Base-by-base conservation (phyloP, 2,329 filamentous ascomycete genomes). In the Curvularia hawaiiensis region DNA sequence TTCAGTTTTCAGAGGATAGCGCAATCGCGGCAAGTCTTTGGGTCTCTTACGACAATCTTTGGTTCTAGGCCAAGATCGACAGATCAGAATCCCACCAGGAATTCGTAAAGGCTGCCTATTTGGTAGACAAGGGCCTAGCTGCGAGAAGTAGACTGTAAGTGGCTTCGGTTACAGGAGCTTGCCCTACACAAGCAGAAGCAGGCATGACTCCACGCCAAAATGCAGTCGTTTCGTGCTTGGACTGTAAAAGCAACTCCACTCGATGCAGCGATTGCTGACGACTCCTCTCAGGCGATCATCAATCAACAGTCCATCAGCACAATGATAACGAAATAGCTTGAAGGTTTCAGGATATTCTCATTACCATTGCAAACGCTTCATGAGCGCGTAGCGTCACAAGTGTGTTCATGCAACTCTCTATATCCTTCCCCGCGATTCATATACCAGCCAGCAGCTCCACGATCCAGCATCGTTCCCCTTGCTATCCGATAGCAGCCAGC, bases 1-100 rank as follows among this genome's bases (percentile, higher is more conserved):
- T 63, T 52, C 50, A 55, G 55, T 33, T 30, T 18, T 16, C 14
- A 49, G 5, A 33, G 12, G 33, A 53, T 38, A 40, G 43, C 39
- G 47, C 33, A 26, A 56, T 49, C 54, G 45, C 39, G 46, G 26
- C 40, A 26, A 22, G 50, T 45, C 16, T 58, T 47, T 54, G 54
- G 54, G 45, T 30, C 44, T 35, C 45, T 47, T 43, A 51, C 58
- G 50, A 51, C 47, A 38, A 49, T 45, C 35, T 45, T 53, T 47
- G 40, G 38, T 31, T 46, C 33, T 8, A 33, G 39, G 30, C 52
- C 52, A 54, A 55, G 28, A 56, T 40, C 44, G 31, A 31, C 35
- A 41, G 39, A 47, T 40, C 46, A 18, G 18, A 35, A 47, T 40
- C 47, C 28, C n/a, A 35, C n/a, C 30, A 49, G 41, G 18, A 35